These are phyloP conservation scores for Herpotrichia juniperi DNA, from an alignment of 2,329 filamentous ascomycete genomes.

Conservation along the genomic window DNA sequence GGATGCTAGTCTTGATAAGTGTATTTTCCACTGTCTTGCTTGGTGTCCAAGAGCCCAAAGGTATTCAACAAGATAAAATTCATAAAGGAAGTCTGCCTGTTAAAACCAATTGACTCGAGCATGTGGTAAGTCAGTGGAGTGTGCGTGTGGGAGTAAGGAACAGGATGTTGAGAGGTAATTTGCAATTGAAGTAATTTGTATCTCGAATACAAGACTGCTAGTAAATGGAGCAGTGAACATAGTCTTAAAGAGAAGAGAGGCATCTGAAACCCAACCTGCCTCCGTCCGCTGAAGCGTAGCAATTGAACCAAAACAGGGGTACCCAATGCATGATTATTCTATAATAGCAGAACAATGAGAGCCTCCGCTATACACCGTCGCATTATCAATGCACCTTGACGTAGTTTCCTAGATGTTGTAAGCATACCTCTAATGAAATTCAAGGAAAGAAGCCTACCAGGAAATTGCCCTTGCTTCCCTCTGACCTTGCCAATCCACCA, in stretches of 20 bases:
- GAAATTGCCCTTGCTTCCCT: constrained; percentile 88
- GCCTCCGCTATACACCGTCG: constrained; percentile 8
- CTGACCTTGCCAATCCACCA: constrained; percentile 91
- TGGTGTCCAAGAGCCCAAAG: no score
- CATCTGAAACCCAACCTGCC: neutral
- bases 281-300: constrained; percentile 6
- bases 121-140: no score
- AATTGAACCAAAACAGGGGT: constrained; percentile 5
- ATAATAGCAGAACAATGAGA: neutral
- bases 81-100: no score
- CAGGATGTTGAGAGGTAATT: no score
- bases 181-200: neutral
- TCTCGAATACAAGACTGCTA: neutral
- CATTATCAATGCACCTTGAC: constrained; percentile 39
- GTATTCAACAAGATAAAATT: no score
- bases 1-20: no score
- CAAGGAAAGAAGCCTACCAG: constrained; percentile 68
- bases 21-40: no score
- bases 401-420: constrained; percentile 44
- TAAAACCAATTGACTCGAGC: no score
- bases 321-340: constrained; percentile 1
- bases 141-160: no score
- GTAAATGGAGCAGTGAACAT: neutral
- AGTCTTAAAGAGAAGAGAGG: neutral
- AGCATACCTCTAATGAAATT: neutral